phyloP scores from a whole-genome alignment of 805 yeast genomes.

The Pichia occidentalis region DNA sequence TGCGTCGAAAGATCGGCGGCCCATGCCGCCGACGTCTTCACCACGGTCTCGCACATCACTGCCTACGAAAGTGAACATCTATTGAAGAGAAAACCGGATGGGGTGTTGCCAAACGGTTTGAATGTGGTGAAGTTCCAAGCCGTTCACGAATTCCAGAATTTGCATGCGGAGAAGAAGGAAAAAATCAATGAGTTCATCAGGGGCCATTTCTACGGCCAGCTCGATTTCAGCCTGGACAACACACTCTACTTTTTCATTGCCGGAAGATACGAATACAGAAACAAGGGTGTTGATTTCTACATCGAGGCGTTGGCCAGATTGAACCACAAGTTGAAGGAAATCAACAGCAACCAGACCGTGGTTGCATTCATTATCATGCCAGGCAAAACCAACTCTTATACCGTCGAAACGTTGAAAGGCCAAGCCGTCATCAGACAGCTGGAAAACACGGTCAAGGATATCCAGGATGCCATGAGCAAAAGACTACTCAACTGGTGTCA shows the following conservation, averaged over 20 bases:
- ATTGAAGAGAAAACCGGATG: slow-evolving; percentile 93
- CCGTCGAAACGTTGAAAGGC: slow-evolving; percentile 91
- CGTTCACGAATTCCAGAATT: slow-evolving; percentile 94
- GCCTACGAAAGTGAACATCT: slow-evolving; percentile 92
- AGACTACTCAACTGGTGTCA: slow-evolving; percentile 83
- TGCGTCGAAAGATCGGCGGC: slow-evolving; percentile 96
- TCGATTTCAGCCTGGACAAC: slow-evolving; percentile 89
- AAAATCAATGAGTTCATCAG: slow-evolving; percentile 90
- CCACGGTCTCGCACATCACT: slow-evolving; percentile 96
- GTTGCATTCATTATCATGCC: slow-evolving; percentile 99
- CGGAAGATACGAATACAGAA: slow-evolving; percentile 94
- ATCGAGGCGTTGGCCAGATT: slow-evolving; percentile 89
- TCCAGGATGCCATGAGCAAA: slow-evolving; percentile 78
- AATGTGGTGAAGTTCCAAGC: slow-evolving; percentile 96
- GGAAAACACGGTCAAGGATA: slow-evolving; percentile 82
- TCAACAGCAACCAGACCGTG: slow-evolving; percentile 82
- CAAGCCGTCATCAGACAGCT: slow-evolving; percentile 93
- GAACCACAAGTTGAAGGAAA: slow-evolving; percentile 76
- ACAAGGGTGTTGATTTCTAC: slow-evolving; percentile 94
- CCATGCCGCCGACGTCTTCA: slow-evolving; percentile 92
- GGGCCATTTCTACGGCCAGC: slow-evolving; percentile 96
- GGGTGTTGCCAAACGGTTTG: slow-evolving; percentile 93
- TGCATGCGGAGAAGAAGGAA: slow-evolving; percentile 87
- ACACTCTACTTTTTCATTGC: slow-evolving; percentile 94
- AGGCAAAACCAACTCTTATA: slow-evolving; percentile 86